Evolutionary conservation across 306 rosid genomes (phyloP), one percentile per base, ranked within the genome.

Genomic region (Rosa multiflora): DNA sequence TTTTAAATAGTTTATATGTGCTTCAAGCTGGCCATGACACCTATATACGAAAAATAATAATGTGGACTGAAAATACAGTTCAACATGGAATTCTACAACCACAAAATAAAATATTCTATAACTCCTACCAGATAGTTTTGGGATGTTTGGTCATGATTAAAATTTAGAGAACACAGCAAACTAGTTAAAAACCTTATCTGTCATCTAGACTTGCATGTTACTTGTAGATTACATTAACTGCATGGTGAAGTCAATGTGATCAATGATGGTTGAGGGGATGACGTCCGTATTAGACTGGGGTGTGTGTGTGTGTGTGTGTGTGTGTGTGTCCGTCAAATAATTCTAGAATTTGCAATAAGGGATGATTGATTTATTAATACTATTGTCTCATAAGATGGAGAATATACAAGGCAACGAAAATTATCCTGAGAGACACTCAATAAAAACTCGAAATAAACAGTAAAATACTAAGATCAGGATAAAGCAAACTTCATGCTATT

Each of bases 401-500:
- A 75, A 23, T 43, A 59, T 61, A 44, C 8, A 12, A 44, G 42
- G 58, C 29, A 58, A 42, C 10, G 2, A 0, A 43, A 42, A 43
- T 6, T 13, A 43, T 43, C 58, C 44, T 17, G 15, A 9, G 67
- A 37, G 66, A 10, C 53, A 40, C 13, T 55, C 12, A 37, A 21
- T 29, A 49, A 26, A 74, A 32, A 21, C 18, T 76, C 29, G 26
- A 10, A 56, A 67, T 51, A 0, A 20, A 46, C 46, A 35, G 40
- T 8, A 70, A 56, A 53, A 39, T 35, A 51, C 74, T 15, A 0
- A 18, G 35, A 68, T 68, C 56, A 8, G 12, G 42, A 43, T 21
- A 17, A 80, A 59, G 55, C 4, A 77, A 67, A 77, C 52, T 58
- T 39, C 48, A 62, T 29, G 73, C 55, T 46, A 29, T 9, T 9